Base-by-base conservation (phyloP, 169 alveolate genomes). In the Plasmodium ovale region DNA sequence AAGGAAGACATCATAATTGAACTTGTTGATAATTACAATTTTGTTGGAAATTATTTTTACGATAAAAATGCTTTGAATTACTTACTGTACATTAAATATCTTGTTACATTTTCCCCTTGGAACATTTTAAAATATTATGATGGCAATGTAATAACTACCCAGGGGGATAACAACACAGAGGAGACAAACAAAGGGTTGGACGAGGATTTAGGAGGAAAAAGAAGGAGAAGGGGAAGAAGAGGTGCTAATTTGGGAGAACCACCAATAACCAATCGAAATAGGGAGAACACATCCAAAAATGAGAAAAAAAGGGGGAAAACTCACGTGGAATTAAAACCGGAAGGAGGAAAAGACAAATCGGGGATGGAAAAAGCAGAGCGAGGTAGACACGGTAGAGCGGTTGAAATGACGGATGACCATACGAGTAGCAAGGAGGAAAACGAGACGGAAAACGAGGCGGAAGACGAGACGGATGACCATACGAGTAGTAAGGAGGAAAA, bases 101-200 rank as follows among this genome's bases (percentile, higher is more conserved):
- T 82, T 2, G 65, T 82, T 64, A 65, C 84, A 0, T 82, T 42
- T 31, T 82, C 90, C 12, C 90, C 90, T 1, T 82, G 90, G 90
- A 67, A 65, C 16, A 21, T 82, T 1, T 69, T 82, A 21, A 82
- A 82, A 51, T 79, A 82, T 82, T 82, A 49, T 58, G 16, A 21
- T 39, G 16, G n/a, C 16, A 16, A 2, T 1, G 12, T 33, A 6
- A 14, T 6, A 31, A 16, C n/a, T 6, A 19, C 12, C 27, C 21
- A 68, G n/a, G 19, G 44, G 25, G 64, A 35, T n/a, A 62, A 14
- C 2, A 23, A 62, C 0, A 10, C 0, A 62, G 10, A 62, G 10
- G 65, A 54, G 5, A 33, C 14, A 1, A 68, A 68, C 12, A 33
- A 65, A 16, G 9, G 6, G 12, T 0, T 19, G 35, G 0, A 39